Base-by-base conservation (phyloP, 1,284 basidiomycete genomes). In the Butyriboletus appendiculatus region DNA sequence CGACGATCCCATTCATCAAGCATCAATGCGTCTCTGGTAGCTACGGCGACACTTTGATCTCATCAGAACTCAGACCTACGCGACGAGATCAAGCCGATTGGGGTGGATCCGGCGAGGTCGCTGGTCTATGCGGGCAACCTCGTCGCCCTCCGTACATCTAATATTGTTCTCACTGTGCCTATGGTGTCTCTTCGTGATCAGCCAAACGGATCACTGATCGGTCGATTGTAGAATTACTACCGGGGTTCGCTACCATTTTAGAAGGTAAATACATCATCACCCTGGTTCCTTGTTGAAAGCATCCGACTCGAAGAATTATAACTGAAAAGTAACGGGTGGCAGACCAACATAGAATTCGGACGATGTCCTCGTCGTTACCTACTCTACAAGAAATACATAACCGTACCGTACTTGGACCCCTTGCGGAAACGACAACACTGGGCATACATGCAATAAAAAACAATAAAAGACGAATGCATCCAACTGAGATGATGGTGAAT, bases 151-250 rank as follows among this genome's bases (percentile, higher is more conserved):
- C 67, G 68, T 70, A 53, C 55, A 68, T 7, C n/a, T n/a, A n/a
- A n/a, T 14, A 28, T 22, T 28, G 40, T 26, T 58, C 18, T 47
- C 20, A 10, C 7, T n/a, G 54, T 75, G 73, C 44, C 71, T 78
- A 14, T 77, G 80, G 64, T 73, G 76, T 56, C 28, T 80, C 77
- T 39, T 40, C 39, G 20, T 16, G 39, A 26, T n/a, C n/a, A 32
- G 40, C 16, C 15, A 16, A 20, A 78, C 75, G 61, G 71, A 76
- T 49, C 58, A 82, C 15, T 80, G 79, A 6, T n/a, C 65, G 81
- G 78, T 79, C 57, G 62, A 41, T 20, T 38, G 30, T 61, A 81
- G 80, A 84, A 67, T 81, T 85, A 53, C 78, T 78, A 77, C 55
- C 11, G 73, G 74, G 10, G 67, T 67, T 48, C 68, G 75, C 47